Evolutionary conservation across 176 grass and related monocot species (phyloP), one percentile per base, ranked within the genome.

Genomic region (Musa acuminata): DNA sequence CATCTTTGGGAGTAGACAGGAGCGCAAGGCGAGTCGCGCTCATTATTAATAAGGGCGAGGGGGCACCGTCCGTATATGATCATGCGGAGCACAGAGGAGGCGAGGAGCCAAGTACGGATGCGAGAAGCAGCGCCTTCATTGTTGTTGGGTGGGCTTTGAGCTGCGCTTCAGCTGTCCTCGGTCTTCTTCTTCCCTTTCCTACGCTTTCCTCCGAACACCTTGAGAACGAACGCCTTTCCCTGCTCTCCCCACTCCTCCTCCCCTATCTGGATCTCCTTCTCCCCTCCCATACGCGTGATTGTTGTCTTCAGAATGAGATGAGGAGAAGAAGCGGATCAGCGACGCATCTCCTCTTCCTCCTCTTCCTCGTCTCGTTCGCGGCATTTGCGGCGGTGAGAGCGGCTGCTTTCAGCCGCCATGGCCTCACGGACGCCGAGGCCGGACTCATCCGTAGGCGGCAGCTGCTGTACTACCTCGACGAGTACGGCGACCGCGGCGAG

Each of bases 381-480:
- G 35, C 35, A 11, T 24, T 58, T 13, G 72, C 72, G 14, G 52
- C 72, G 12, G 51, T 21, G 9, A 8, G 51, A 9, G 59, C 79
- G 14, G 48, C 69, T 49, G 91, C 24, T 2, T 82, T 82, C 43
- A 27, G 69, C 1, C 53, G 71, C 24, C 64, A 77, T 87, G 80
- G 85, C 19, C 49, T 83, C 13, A 72, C 71, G 8, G 85, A 82
- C 13, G 72, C 62, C 19, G 80, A 78, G 23, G 85, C 69, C 25
- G 71, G 54, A 14, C 52, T 79, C 74, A 83, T 83, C 64, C 70
- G 80, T 10, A n/a, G 53, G 19, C 77, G 72, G 19, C 85, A 82
- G 53, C 75, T 86, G 8, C 71, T 83, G 43, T 80, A 89, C 85
- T 75, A 85, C 43, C 71, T 71, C 67, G 85, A 87, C 19, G 64